Percentiles rank a stretch among this genome's conserved stretches.
These are phyloP conservation scores for Aspergillus calidoustus DNA, from an alignment of 2,329 filamentous ascomycete genomes.

Conservation along the genomic window DNA sequence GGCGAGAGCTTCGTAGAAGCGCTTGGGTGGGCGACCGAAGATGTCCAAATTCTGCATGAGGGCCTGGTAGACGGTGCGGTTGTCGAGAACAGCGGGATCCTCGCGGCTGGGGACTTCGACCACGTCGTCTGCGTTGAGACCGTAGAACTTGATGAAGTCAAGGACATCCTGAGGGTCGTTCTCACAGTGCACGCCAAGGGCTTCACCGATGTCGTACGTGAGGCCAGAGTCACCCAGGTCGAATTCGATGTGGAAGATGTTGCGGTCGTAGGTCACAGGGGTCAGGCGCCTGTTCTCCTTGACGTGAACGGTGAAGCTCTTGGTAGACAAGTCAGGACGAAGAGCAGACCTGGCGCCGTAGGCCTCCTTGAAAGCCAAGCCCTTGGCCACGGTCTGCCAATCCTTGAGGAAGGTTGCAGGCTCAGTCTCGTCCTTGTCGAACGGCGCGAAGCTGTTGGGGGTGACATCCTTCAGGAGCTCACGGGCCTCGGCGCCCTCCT, in stretches of 20 bases:
- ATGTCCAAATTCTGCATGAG: conserved; percentile 93
- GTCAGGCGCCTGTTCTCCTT: conserved; percentile 96
- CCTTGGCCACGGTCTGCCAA: conserved; percentile 86
- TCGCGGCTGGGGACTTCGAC: conserved; percentile 93
- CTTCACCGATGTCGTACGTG: conserved; percentile 96
- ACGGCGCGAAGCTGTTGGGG: conserved; percentile 79
- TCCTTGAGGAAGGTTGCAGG: conserved; percentile 68
- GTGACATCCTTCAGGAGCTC: conserved; percentile 68
- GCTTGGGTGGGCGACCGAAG: conserved; percentile 94
- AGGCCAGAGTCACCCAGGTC: conserved; percentile 89
- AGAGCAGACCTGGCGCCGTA: conserved; percentile 75
- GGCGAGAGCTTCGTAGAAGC: conserved; percentile 92
- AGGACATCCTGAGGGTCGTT: conserved; percentile 80
- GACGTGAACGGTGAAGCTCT: conserved; percentile 86
- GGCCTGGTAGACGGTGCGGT: conserved; percentile 90
- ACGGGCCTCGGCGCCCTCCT: conserved; percentile 48
- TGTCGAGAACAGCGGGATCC: conserved; percentile 73
- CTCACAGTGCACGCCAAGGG: conserved; percentile 92
- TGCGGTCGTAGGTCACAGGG: conserved; percentile 85
- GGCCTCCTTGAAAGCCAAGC: conserved; percentile 90
- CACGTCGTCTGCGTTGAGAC: conserved; percentile 77
- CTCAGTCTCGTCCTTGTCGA: conserved; percentile 76
- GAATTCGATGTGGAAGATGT: conserved; percentile 99
- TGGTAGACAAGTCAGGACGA: conserved; percentile 82
- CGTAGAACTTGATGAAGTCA: conserved; percentile 89